phyloP scores from a whole-genome alignment of 306 rosid species.

The Styphnolobium japonicum region DNA sequence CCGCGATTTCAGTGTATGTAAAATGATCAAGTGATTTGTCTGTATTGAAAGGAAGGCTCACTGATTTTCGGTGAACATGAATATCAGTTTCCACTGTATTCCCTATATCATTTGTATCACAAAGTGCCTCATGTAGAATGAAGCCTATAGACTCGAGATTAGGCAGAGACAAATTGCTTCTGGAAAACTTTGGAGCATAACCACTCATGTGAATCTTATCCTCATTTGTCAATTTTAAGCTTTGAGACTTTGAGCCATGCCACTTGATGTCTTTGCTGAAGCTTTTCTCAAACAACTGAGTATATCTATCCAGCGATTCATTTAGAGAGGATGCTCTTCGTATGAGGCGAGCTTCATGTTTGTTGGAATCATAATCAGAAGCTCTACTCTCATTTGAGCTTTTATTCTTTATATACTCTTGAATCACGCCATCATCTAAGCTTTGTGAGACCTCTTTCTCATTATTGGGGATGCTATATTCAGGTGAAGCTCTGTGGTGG shows the following conservation, averaged over 20 bases:
- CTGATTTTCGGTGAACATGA: slow-evolving; percentile 35
- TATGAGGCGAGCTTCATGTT: slow-evolving; percentile 28
- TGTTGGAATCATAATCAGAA: slow-evolving; percentile 35
- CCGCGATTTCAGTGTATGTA: slow-evolving; percentile 36
- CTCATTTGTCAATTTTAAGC: slow-evolving; percentile 61
- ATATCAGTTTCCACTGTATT: slow-evolving; percentile 34
- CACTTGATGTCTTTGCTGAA: slow-evolving; percentile 44
- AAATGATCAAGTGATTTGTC: slow-evolving; percentile 30
- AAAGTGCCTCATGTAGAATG: slow-evolving; percentile 53
- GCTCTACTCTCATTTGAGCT: slow-evolving; percentile 28
- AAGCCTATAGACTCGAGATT: slow-evolving; percentile 63
- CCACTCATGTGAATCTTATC: slow-evolving; percentile 41
- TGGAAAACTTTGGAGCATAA: slow-evolving; percentile 37
- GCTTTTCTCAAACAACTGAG: slow-evolving; percentile 59
- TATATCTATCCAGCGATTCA: slow-evolving; percentile 68
- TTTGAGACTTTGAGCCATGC: slow-evolving; percentile 53
- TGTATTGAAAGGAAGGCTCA: slow-evolving; percentile 17
- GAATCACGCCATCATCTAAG: slow-evolving; percentile 20
- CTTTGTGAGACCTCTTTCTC: slow-evolving; percentile 40
- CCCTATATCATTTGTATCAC: slow-evolving; percentile 35
- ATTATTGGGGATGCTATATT: slow-evolving; percentile 8
- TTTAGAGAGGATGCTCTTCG: slow-evolving; percentile 59
- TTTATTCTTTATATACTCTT: slow-evolving; percentile 21
- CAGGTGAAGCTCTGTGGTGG: slow-evolving; percentile 20
- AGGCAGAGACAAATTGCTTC: slow-evolving; percentile 80